phyloP scores from a whole-genome alignment of 169 alveolate species.

The Plasmodium knowlesi region DNA sequence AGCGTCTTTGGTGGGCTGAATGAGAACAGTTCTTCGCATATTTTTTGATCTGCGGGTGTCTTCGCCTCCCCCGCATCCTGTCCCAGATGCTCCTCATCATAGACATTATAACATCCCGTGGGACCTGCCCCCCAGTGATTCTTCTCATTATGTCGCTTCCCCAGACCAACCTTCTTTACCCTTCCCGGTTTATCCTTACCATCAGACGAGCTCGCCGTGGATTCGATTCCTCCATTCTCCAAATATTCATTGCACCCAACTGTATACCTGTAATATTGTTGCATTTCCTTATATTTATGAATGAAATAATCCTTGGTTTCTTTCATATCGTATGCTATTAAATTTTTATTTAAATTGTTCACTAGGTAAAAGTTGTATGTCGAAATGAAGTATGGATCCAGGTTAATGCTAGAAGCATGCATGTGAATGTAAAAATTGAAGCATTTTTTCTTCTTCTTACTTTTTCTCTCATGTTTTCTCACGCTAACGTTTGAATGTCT shows the following conservation, averaged over 20 bases:
- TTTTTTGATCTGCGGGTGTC: no score
- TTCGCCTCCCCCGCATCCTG: background rate
- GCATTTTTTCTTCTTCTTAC: conserved; percentile 2
- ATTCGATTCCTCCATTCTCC: background rate
- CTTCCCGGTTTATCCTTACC: background rate
- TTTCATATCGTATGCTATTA: conserved; percentile 43
- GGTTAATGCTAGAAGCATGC: conserved; percentile 36
- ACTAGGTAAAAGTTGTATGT: conserved; percentile 32
- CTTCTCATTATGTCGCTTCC: background rate
- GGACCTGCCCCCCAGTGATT: background rate
- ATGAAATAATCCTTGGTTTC: conserved; percentile 40
- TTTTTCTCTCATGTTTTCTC: background rate
- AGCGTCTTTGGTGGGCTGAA: background rate
- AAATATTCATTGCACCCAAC: background rate
- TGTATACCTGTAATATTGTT: conserved; percentile 6
- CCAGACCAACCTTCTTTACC: background rate
- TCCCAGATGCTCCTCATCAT: background rate
- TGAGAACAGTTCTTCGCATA: background rate
- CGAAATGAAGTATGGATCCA: conserved; percentile 67
- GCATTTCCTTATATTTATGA: conserved; percentile 17
- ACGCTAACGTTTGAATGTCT: background rate
- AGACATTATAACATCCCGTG: background rate
- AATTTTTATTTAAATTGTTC: conserved; percentile 55
- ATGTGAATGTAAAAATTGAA: conserved; percentile 40
- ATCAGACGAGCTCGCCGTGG: background rate